Percentiles rank a stretch among this genome's conserved stretches.
phyloP scores from a whole-genome alignment of 257 asterid genomes.

The Jacaranda mimosifolia region DNA sequence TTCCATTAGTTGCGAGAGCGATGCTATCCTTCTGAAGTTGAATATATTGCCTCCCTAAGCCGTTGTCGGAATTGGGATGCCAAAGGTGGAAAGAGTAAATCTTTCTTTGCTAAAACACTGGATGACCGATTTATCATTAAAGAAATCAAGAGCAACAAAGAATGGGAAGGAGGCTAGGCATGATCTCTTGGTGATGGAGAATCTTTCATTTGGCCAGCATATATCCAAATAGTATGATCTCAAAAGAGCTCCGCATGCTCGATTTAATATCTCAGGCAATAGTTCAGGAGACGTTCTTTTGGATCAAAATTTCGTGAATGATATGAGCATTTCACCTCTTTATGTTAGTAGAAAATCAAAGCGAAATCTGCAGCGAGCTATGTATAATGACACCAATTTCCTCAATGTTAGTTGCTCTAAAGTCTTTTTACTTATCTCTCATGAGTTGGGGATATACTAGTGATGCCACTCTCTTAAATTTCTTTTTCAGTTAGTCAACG shows the following conservation, averaged over 20 bases:
- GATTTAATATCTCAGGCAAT: slow-evolving; percentile 63
- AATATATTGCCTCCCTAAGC: slow-evolving; percentile 84
- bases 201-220: slow-evolving; percentile 84
- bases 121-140: slow-evolving; percentile 90
- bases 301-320: too few species aligned
- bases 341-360: too few species aligned
- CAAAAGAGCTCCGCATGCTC: slow-evolving; percentile 89
- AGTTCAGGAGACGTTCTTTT: slow-evolving; percentile 79
- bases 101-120: slow-evolving; percentile 80
- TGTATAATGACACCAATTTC: too few species aligned
- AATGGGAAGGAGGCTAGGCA: slow-evolving; percentile 79
- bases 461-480: slow-evolving; percentile 1
- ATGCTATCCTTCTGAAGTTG: slow-evolving; percentile 82
- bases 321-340: too few species aligned
- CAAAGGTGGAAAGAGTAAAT: too few species aligned
- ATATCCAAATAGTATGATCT: slow-evolving; percentile 82
- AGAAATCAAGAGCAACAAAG: slow-evolving; percentile 69
- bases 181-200: slow-evolving; percentile 96
- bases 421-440: too few species aligned
- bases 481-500: slow-evolving; percentile 61
- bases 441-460: too few species aligned
- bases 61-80: slow-evolving; percentile 90
- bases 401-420: too few species aligned
- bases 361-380: too few species aligned
- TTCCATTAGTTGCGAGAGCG: slow-evolving; percentile 74